These are phyloP conservation scores for Yarrowia keelungensis DNA, from an alignment of 805 yeast species.

Conservation along the genomic window DNA sequence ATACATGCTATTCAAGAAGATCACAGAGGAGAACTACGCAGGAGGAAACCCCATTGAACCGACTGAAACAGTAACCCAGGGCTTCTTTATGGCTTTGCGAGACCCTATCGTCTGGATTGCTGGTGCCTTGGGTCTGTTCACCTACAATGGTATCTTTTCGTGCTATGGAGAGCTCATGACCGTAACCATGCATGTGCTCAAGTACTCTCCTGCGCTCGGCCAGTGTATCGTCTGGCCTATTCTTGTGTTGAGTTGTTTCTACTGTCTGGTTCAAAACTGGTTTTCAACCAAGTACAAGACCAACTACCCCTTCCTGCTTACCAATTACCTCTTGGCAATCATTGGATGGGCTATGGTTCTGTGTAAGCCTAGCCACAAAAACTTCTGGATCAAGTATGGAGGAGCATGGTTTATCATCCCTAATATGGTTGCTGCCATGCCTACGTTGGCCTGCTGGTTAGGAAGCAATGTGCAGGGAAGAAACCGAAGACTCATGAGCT, in stretches of 20 bases:
- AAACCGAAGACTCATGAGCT: constrained; percentile 1
- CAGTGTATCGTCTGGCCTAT: constrained; percentile 19
- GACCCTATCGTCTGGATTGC: constrained; percentile 13
- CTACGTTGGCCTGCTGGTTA: not conserved
- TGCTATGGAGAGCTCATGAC: constrained; percentile 16
- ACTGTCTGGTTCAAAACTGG: constrained; percentile 12
- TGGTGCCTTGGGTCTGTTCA: not conserved
- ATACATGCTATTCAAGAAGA: constrained; percentile 5
- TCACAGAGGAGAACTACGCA: constrained; percentile 5
- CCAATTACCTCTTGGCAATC: constrained; percentile 2
- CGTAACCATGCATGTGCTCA: constrained; percentile 3
- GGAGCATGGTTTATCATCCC: constrained; percentile 15
- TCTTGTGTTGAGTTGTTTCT: not conserved
- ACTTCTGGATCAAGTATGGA: constrained; percentile 20
- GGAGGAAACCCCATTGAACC: constrained; percentile 18
- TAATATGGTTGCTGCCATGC: constrained; percentile 2
- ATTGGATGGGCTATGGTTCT: constrained; percentile 7
- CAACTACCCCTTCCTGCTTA: not conserved
- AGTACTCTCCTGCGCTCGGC: constrained; percentile 11
- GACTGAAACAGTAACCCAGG: not conserved
- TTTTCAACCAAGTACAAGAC: not conserved
- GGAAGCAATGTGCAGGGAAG: constrained; percentile 19
- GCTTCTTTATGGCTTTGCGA: not conserved
- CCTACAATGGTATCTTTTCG: constrained; percentile 2
- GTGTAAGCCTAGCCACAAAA: constrained; percentile 2